Evolutionary conservation across 1,284 basidiomycete species (phyloP).

Genomic region (Austroboletus novae-zelandiae): DNA sequence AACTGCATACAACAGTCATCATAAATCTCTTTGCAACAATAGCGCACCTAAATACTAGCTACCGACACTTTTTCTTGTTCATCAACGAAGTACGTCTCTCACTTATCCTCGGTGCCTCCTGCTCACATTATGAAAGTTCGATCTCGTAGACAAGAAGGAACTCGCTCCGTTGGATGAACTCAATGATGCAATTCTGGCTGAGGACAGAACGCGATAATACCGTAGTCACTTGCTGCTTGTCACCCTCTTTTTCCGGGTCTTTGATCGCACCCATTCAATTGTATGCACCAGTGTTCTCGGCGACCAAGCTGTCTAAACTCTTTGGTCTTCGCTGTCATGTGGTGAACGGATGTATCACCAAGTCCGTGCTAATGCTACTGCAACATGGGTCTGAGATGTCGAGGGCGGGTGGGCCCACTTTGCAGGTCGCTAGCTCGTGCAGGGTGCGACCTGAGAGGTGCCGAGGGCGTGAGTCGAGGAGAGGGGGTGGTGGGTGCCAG

Average conservation of each 20-base stretch:
- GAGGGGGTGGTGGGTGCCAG: too few relatives aligned
- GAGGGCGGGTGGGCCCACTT: too few relatives aligned
- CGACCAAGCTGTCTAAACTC: too few relatives aligned
- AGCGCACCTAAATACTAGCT: constrained; percentile 99
- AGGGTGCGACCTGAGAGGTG: too few relatives aligned
- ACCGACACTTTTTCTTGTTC: constrained; percentile 97
- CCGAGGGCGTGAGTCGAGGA: too few relatives aligned
- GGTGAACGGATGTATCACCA: too few relatives aligned
- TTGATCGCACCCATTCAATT: neutral
- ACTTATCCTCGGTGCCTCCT: neutral
- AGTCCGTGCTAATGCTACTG: too few relatives aligned
- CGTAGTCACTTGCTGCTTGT: neutral
- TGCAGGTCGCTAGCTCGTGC: too few relatives aligned
- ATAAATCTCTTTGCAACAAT: constrained; percentile 5
- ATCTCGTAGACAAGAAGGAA: constrained; percentile 97
- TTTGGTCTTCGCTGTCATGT: too few relatives aligned
- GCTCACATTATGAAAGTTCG: constrained; percentile 60
- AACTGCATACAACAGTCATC: neutral
- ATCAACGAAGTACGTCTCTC: constrained; percentile 77
- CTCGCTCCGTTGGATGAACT: constrained; percentile 94
- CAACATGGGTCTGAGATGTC: too few relatives aligned
- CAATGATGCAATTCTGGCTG: constrained; percentile 91
- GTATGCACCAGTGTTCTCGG: too few relatives aligned
- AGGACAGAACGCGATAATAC: constrained; percentile 59
- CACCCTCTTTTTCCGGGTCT: neutral